A percentile compares a stretch with the other conserved stretches of the same genome.
phyloP scores from a whole-genome alignment of 106 monocot genomes.

The Platanthera zijinensis region DNA sequence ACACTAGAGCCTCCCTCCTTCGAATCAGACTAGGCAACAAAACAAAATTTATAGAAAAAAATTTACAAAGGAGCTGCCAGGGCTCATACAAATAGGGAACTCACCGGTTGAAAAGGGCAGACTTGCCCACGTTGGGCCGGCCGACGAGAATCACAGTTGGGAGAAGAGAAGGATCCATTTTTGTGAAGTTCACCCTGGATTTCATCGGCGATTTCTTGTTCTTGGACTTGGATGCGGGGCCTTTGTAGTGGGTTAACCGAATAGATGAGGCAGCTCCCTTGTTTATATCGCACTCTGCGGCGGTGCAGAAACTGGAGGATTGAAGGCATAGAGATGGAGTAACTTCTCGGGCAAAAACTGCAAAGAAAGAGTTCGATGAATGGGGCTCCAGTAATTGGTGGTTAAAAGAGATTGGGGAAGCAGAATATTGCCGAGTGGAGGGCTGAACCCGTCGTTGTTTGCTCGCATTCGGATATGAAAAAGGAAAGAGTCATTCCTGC shows the following conservation, averaged over 20 bases:
- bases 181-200: slow-evolving; percentile 67
- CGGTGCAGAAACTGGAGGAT: neutral
- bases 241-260: neutral
- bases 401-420: neutral
- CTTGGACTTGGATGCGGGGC: slow-evolving; percentile 4
- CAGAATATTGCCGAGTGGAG: neutral
- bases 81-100: neutral
- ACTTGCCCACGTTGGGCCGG: slow-evolving; percentile 96
- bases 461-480: neutral
- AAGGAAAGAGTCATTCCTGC: neutral
- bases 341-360: neutral
- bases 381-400: neutral
- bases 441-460: neutral
- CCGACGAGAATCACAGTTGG: slow-evolving; percentile 92
- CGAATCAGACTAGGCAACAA: slow-evolving; percentile 38
- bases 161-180: slow-evolving; percentile 50
- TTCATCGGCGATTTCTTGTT: slow-evolving; percentile 32
- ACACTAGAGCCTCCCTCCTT: slow-evolving; percentile 89
- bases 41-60: neutral
- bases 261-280: neutral
- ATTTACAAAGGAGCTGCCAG: neutral
- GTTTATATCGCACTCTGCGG: neutral
- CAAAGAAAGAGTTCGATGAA: neutral
- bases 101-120: slow-evolving; percentile 95
- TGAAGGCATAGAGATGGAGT: neutral